A percentile compares a stretch with the other conserved stretches of the same genome.
These are phyloP conservation scores for Dictyophora rubrovolvata DNA, from an alignment of 768 basidiomycete genomes.

Conservation along the genomic window DNA sequence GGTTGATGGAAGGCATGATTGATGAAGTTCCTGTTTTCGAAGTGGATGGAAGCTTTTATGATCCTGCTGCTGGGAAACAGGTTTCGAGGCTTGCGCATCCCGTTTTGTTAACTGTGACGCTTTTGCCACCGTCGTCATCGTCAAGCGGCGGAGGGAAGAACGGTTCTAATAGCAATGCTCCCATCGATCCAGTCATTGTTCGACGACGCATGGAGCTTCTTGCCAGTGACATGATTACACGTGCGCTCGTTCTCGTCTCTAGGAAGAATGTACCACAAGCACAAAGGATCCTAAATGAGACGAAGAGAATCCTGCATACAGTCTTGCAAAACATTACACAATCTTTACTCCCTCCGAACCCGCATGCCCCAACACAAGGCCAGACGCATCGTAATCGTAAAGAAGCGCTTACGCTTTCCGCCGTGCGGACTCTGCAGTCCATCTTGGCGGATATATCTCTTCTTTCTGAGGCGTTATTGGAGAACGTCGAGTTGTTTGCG, in stretches of 20 bases:
- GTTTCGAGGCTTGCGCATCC: slow-evolving; percentile 87
- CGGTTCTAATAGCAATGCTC: slow-evolving; percentile 20
- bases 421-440: slow-evolving; percentile 74
- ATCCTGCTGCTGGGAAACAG: slow-evolving; percentile 75
- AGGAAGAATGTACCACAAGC: slow-evolving; percentile 87
- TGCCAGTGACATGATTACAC: slow-evolving; percentile 94
- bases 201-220: slow-evolving; percentile 94
- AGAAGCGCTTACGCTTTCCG: slow-evolving; percentile 61
- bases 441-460: slow-evolving; percentile 82
- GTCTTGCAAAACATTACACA: slow-evolving; percentile 80
- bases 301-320: slow-evolving; percentile 85
- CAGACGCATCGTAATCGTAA: slow-evolving; percentile 61
- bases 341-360: slow-evolving; percentile 49
- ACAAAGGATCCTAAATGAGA: slow-evolving; percentile 81
- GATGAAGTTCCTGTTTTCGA: slow-evolving; percentile 96
- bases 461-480: slow-evolving; percentile 78
- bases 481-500: slow-evolving; percentile 86
- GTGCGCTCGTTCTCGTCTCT: slow-evolving; percentile 84
- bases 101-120: slow-evolving; percentile 86
- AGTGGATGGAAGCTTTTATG: slow-evolving; percentile 91
- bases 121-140: slow-evolving; percentile 50
- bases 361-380: slow-evolving; percentile 25
- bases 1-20: slow-evolving; percentile 94
- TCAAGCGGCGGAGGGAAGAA: slow-evolving; percentile 8
- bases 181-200: slow-evolving; percentile 80